Base-by-base conservation (phyloP, 2,329 filamentous ascomycete species). In the Pseudogymnoascus sp. region DNA sequence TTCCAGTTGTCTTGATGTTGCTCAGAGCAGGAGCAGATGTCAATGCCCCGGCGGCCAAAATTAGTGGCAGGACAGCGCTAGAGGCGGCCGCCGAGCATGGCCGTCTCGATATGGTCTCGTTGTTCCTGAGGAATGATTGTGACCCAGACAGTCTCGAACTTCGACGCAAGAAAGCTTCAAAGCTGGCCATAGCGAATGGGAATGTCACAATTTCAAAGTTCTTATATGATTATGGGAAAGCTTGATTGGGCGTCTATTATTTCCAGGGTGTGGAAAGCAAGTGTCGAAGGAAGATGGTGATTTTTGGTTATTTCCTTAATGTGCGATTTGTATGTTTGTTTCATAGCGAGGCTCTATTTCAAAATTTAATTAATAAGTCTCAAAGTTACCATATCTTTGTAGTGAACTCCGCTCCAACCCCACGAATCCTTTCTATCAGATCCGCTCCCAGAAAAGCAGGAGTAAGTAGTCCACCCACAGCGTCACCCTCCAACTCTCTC, bases 401-500 rank as follows among this genome's bases (percentile, higher is more conserved):
- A 67, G 88, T 81, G 43, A 88, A 77, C 69, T 81, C 81, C 68
- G 91, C 80, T 2, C 87, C 87, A 39, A 76, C 79, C 34, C 78
- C 76, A 35, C 81, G 75, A 38, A 90, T 67, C 12, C 86, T 78
- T 68, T 90, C 82, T 62, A 91, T 75, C 68, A 83, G 87, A 11
- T 78, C 75, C 66, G 86, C 83, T 1, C 89, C 89, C 2, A 92
- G 75, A 61, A 82, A 88, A 0, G 88, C 86, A 1, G 89, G 85
- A 1, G 89, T 92, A 64, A 89, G 82, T 18, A 90, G 75, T 2
- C 88, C 88, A 16, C 88, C 88, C 1, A 77, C 78, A 11, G 90
- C 43, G 22, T n/a, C 25, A 4, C 43, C 43, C 8, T 50, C 43
- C 14, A 50, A 16, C 12, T 61, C 61, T 20, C 64, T 63, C 8